These are phyloP conservation scores for Phytophthora multivora DNA, from an alignment of 352 stramenopile genomes.

Conservation along the genomic window DNA sequence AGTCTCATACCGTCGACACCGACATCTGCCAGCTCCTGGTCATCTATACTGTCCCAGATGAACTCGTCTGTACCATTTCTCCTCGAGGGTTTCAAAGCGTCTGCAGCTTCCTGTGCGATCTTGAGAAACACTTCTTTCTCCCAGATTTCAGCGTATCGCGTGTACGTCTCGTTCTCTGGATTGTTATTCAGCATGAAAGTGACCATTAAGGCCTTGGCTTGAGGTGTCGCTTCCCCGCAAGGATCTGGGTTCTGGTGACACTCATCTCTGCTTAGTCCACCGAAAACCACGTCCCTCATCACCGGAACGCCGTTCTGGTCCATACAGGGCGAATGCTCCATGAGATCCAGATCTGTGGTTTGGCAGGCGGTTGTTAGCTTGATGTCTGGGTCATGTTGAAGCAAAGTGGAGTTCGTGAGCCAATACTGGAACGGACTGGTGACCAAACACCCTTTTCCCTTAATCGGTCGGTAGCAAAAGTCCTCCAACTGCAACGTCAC, in stretches of 20 bases:
- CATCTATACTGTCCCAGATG: constrained; percentile 30
- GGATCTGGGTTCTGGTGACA: constrained; percentile 85
- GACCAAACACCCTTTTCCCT: constrained; percentile 79
- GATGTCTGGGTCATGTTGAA: constrained; percentile 73
- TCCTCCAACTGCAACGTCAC: constrained; percentile 57
- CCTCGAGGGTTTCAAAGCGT: constrained; percentile 23
- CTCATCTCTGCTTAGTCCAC: constrained; percentile 58
- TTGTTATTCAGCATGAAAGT: constrained; percentile 89
- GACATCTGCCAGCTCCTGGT: constrained; percentile 25
- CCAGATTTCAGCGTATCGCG: constrained; percentile 74
- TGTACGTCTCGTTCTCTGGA: constrained; percentile 76
- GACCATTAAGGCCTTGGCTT: constrained; percentile 81
- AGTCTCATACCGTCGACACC: constrained; percentile 64
- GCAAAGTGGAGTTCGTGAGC: constrained; percentile 57
- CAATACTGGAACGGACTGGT: constrained; percentile 88
- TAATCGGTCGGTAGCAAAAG: constrained; percentile 82
- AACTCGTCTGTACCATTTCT: constrained; percentile 20
- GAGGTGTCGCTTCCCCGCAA: constrained; percentile 78
- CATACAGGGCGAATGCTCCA: constrained; percentile 77
- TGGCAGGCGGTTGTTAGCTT: constrained; percentile 90
- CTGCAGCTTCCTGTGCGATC: constrained; percentile 31
- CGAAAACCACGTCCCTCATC: constrained; percentile 90
- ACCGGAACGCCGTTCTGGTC: constrained; percentile 90
- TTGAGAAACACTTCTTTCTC: constrained; percentile 80
- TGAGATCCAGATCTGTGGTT: constrained; percentile 61